Conservation (phyloP, 768 basidiomycete species). For the Gymnopilus dilepis region DNA sequence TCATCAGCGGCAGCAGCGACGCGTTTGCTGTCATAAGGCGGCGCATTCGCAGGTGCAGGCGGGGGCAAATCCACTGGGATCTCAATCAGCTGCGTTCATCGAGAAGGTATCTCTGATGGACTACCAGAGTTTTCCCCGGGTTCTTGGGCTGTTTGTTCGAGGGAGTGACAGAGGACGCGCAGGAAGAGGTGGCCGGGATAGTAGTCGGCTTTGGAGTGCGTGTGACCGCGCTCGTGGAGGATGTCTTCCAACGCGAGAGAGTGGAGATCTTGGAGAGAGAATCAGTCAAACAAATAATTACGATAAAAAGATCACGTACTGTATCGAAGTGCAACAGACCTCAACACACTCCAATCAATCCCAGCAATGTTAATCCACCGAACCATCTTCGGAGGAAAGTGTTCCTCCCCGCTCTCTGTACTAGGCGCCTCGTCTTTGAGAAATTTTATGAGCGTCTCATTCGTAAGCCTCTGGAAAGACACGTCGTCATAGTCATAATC, state of each 20-base stretch:
- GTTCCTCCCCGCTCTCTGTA: constrained; percentile 5
- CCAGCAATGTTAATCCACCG: constrained; percentile 74
- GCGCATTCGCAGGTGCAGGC: too few relatives aligned
- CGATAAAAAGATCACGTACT: constrained; percentile 40
- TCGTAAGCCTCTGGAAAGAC: constrained; percentile 51
- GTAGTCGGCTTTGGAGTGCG: constrained; percentile 52
- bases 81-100: background rate
- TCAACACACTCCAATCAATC: constrained; percentile 66
- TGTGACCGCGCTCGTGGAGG: constrained; percentile 56
- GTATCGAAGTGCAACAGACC: constrained; percentile 60
- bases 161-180: constrained; percentile 57
- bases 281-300: constrained; percentile 18
- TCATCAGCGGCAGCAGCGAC: background rate
- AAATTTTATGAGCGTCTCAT: constrained; percentile 53
- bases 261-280: constrained; percentile 54
- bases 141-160: constrained; percentile 23
- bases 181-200: constrained; percentile 67
- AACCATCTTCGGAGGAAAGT: constrained; percentile 42
- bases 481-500: constrained; percentile 60
- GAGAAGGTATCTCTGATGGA: background rate
- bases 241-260: constrained; percentile 71
- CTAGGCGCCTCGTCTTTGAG: constrained; percentile 36
- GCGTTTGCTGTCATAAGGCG: background rate
- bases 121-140: background rate
- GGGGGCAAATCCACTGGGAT: background rate